Evolutionary conservation across 495 filamentous ascomycete species (phyloP).

Genomic region (Zalerion maritima): DNA sequence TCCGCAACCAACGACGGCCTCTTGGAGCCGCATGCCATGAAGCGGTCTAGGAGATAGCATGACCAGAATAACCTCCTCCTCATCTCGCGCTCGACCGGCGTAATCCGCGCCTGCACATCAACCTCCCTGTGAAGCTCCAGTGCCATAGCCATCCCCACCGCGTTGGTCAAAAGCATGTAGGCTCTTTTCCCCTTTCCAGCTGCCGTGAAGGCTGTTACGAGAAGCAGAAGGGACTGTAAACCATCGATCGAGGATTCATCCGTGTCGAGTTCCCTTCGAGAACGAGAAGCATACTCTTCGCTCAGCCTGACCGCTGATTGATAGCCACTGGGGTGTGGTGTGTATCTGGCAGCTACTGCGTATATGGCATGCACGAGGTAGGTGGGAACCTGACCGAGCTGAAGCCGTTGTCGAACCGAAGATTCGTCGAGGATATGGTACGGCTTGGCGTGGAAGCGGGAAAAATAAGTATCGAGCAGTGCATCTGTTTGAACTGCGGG

Average conservation of each 20-base stretch:
- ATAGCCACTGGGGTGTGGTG: slow-evolving; percentile 42
- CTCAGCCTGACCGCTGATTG: slow-evolving; percentile 44
- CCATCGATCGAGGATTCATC: slow-evolving; percentile 67
- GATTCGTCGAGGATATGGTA: slow-evolving; percentile 66
- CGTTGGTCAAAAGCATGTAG: slow-evolving; percentile 69
- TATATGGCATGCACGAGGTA: slow-evolving; percentile 57
- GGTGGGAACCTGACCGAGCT: slow-evolving; percentile 47
- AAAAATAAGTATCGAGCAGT: slow-evolving; percentile 63
- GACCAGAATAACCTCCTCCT: slow-evolving; percentile 69
- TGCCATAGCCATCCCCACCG: slow-evolving; percentile 66
- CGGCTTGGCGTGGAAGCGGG: slow-evolving; percentile 61
- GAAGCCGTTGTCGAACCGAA: slow-evolving; percentile 48
- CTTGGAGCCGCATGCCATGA: slow-evolving; percentile 62
- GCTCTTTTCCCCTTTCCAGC: slow-evolving; percentile 69
- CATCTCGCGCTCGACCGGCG: slow-evolving; percentile 52
- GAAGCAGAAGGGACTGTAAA: slow-evolving; percentile 59
- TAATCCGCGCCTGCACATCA: slow-evolving; percentile 38
- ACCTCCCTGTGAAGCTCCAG: slow-evolving; percentile 62
- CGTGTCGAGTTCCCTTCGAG: slow-evolving; percentile 53
- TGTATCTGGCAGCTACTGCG: slow-evolving; percentile 56
- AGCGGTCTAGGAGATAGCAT: slow-evolving; percentile 70
- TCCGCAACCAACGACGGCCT: slow-evolving; percentile 63
- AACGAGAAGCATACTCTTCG: slow-evolving; percentile 51
- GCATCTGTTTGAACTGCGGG: slow-evolving; percentile 35
- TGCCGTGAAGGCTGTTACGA: slow-evolving; percentile 60